Evolutionary conservation across 192 early-diverging fungal species (phyloP), one percentile per base, ranked within the genome.

Genomic region (Pilaira anomala): DNA sequence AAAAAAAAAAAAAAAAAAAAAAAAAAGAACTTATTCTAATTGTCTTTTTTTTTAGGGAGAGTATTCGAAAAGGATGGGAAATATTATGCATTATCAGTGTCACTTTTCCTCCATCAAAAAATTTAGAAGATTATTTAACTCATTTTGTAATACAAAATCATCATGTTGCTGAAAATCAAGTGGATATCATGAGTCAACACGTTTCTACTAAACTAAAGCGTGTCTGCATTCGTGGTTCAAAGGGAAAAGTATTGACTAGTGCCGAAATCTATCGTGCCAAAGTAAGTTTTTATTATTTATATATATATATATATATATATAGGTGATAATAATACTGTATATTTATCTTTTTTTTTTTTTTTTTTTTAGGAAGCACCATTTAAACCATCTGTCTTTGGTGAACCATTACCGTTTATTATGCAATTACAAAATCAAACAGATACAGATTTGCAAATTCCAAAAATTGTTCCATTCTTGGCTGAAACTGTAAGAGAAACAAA

Each of bases 81-180:
- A 73, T 98, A 48, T 73, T 95, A 55, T 85, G 84, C 52, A 89
- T 93, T 44, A 67, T 97, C 25, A 81, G 89, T 16, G 84, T 91
- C 51, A 88, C 90, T 29, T 98, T 98, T 74, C 91, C 92, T 0
- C 93, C 94, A 3, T 91, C 96, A 44, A 91, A 91, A 66, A 87
- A 93, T 65, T 77, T 98, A 39, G 87, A 91, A 53, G 79, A 87
- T 8, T 96, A 97, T 54, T 78, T 98, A 25, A 84, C 87, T 30
- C 75, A 81, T 13, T 98, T 93, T 71, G 80, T 91, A 8, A 77
- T 81, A 28, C 81, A 88, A 48, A 78, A 89, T 54, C 80, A 84
- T 42, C 77, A 74, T 14, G 55, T 71, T 13, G 73, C 74, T 13
- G 76, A 80, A 22, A 76, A 83, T 36, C 78, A 78, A 24, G 75